Evolutionary conservation across 805 yeast species (phyloP).

Genomic region (Ascoidea rubescens): DNA sequence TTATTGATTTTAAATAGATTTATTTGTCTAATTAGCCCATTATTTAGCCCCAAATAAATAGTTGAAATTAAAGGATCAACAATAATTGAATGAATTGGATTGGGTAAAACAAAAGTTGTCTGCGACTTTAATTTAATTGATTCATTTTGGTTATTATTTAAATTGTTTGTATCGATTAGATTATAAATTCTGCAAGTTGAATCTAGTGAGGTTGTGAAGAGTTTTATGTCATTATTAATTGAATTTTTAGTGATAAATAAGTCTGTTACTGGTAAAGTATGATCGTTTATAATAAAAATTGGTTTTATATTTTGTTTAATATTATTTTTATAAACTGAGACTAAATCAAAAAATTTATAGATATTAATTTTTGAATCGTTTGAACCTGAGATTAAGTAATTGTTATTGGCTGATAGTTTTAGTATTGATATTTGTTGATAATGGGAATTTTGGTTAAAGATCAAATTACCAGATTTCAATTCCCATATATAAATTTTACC

Average conservation of each 20-base stretch:
- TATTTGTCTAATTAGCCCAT: slow-evolving; percentile 47
- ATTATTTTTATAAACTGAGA: slow-evolving; percentile 19
- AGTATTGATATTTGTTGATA: slow-evolving; percentile 61
- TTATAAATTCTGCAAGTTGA: slow-evolving; percentile 64
- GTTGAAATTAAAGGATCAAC: slow-evolving; percentile 73
- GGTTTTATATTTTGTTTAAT: slow-evolving; percentile 36
- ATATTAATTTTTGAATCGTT: slow-evolving; percentile 66
- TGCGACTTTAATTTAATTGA: slow-evolving; percentile 22
- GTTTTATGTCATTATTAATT: slow-evolving; percentile 38
- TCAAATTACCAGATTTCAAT: slow-evolving; percentile 55
- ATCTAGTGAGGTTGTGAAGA: slow-evolving; percentile 62
- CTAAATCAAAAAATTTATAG: slow-evolving; percentile 58
- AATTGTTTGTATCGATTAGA: slow-evolving; percentile 21
- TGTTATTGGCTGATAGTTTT: slow-evolving; percentile 46
- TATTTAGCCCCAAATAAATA: slow-evolving; percentile 51
- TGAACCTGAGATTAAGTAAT: slow-evolving; percentile 62
- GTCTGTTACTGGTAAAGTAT: slow-evolving; percentile 32
- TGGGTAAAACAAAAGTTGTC: slow-evolving; percentile 59
- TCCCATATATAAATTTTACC: slow-evolving; percentile 86
- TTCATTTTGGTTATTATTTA: slow-evolving; percentile 4
- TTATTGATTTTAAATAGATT: slow-evolving; percentile 28
- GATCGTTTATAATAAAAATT: slow-evolving; percentile 43
- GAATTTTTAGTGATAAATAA: slow-evolving; percentile 29
- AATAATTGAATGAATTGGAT: slow-evolving; percentile 40
- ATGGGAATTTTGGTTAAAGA: slow-evolving; percentile 61